Evolutionary conservation across 352 stramenopile species (phyloP), one percentile per base, ranked within the genome.

Genomic region (Globisporangium okanoganense): DNA sequence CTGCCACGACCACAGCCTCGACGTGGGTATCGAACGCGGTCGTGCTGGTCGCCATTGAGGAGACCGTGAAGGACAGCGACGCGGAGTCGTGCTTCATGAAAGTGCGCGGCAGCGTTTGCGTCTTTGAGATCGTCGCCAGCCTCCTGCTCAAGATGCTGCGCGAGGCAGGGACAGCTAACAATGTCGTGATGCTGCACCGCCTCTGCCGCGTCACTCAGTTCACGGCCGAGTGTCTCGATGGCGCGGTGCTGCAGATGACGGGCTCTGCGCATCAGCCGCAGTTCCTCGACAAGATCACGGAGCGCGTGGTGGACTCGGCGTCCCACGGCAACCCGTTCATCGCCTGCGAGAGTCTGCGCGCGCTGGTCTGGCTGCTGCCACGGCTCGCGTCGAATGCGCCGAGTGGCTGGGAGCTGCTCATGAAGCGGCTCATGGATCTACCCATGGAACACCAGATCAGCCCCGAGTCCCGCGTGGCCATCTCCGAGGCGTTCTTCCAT

Each of bases 331-430:
- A 88, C 53, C 62, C 67, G 5, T 88, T 90, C 58, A 63, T 90
- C 5, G 71, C 73, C 1, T 77, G 71, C 54, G 77, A 90, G 51
- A 81, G 72, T 50, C 69, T 94, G 24, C 67, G 77, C 20, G 82
- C 80, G 1, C 78, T 88, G 43, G 78, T 94, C 20, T 94, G 84
- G 84, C 65, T 94, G 31, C 62, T 94, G 9, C 80, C 80, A 1
- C 80, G 83, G 31, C 33, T 44, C 20, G 33, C 40, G 27, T 25
- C 52, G 20, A 52, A 54, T 3, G 44, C 33, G 3, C 67, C 73
- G 16, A 63, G 59, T 35, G 60, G 51, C 52, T 89, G 78, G 76
- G 65, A 62, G 14, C 48, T 64, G 38, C 70, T 94, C 31, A 71
- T 85, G 58, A 35, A 48, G n/a, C 70, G 76, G 0, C 73, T 94